Base-by-base conservation (phyloP, 768 basidiomycete genomes). In the Suillus ampliporus region DNA sequence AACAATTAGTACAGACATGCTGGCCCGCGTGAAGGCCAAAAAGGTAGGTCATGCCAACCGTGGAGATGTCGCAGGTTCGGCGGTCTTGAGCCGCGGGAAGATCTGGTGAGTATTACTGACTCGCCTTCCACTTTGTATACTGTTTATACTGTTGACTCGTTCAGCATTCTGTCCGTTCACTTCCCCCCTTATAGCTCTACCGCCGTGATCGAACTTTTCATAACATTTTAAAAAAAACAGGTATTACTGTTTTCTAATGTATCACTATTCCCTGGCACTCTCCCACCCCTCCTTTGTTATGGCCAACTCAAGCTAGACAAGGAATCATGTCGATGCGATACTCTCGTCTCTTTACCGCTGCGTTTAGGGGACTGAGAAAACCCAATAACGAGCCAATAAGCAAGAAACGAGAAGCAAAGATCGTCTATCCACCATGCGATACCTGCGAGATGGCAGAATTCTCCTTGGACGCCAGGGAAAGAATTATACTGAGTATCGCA, bases 251-350 rank as follows among this genome's bases (percentile, higher is more conserved):
- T 67, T 95, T 6, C 93, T 93, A 76, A 94, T 96, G 83, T 85
- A 86, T 63, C 83, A 91, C 60, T 99, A 99, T 74, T 80, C 91
- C 1, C 74, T 82, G 4, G 89, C 90, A 11, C 86, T 99, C 35
- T 84, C 86, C 28, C 83, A 82, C 46, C 88, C 94, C 3, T 84
- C 81, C 60, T 92, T 92, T 75, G 67, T 92, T 50, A 95, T 97
- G 93, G 95, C 92, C 68, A 99, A 99, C 76, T 97, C 95, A 5
- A 88, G 92, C 0, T 99, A 97, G 97, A 99, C 97, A 2, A 87
- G 89, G 68, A 83, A 82, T 46, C 97, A 99, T 69, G 80, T 98
- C 64, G 84, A 91, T 67, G 80, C 86, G 2, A 89, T 97, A 54
- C 79, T 97, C 21, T 78, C 77, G 76, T n/a, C 52, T 80, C 50